Conservation (phyloP, 2,329 filamentous ascomycete species). For the Colletotrichum eremochloae region DNA sequence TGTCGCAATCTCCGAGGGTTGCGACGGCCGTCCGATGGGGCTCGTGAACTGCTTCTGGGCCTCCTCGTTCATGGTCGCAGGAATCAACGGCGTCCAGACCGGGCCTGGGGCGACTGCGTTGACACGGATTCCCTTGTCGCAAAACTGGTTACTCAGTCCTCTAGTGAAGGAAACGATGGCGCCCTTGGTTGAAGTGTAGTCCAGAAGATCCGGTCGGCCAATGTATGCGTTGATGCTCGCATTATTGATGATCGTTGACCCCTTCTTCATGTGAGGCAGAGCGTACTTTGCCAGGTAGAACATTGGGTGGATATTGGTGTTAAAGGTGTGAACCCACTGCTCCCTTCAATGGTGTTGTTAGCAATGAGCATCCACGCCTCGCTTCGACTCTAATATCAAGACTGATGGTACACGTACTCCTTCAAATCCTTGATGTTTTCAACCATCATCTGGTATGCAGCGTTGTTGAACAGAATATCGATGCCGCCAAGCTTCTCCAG, state of each 20-base stretch:
- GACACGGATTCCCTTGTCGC: constrained; percentile 79
- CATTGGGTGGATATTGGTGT: constrained; percentile 86
- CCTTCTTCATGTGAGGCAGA: constrained; percentile 80
- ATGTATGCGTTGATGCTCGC: constrained; percentile 87
- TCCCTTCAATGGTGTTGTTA: constrained; percentile 54
- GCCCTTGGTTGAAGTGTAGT: constrained; percentile 85
- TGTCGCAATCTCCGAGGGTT: constrained; percentile 85
- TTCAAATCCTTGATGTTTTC: constrained; percentile 78
- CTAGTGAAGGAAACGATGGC: constrained; percentile 85
- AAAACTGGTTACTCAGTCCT: constrained; percentile 80
- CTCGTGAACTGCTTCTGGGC: constrained; percentile 79
- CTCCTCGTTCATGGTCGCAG: constrained; percentile 77
- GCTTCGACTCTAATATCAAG: constrained; percentile 24
- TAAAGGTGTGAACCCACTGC: constrained; percentile 84
- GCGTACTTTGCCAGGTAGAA: constrained; percentile 86
- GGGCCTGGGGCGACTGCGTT: constrained; percentile 84
- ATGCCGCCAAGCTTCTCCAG: constrained; percentile 75
- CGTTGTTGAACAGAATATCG: constrained; percentile 82
- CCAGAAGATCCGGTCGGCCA: constrained; percentile 82
- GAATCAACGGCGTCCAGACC: constrained; percentile 83
- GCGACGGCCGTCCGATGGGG: constrained; percentile 82
- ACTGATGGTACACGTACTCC: constrained; percentile 64
- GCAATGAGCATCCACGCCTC: not conserved
- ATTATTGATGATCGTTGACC: constrained; percentile 86
- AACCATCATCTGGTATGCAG: constrained; percentile 76